Conservation (phyloP, 2,329 filamentous ascomycete genomes). For the Aureobasidium sp. region DNA sequence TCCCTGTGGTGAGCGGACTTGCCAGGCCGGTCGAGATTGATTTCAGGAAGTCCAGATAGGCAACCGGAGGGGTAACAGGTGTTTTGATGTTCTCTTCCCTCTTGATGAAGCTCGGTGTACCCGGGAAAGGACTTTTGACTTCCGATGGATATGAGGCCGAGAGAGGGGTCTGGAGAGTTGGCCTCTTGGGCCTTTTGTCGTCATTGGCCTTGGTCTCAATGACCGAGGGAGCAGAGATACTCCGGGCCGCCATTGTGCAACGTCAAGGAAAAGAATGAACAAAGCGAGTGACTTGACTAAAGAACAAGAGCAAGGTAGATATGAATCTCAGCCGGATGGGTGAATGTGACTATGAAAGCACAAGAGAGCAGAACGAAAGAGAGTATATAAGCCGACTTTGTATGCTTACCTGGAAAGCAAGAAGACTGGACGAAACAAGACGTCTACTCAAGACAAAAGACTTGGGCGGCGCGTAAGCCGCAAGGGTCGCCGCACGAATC, state of each 20-base stretch:
- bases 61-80: conserved; percentile 80
- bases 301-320: background rate
- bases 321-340: background rate
- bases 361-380: conserved; percentile 7
- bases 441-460: background rate
- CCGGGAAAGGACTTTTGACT: conserved; percentile 57
- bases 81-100: conserved; percentile 61
- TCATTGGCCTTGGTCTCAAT: conserved; percentile 28
- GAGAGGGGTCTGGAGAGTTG: conserved; percentile 47
- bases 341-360: conserved; percentile 11
- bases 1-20: conserved; percentile 56
- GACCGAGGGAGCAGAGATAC: conserved; percentile 26
- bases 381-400: conserved; percentile 9
- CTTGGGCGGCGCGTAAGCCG: conserved; percentile 8
- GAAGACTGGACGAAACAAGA: background rate
- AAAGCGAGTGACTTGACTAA: conserved; percentile 8
- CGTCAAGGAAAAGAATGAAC: background rate
- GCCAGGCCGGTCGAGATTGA: conserved; percentile 63
- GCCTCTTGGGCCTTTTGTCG: conserved; percentile 30
- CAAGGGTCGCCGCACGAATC: conserved; percentile 4
- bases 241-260: conserved; percentile 13
- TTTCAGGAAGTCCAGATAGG: conserved; percentile 90
- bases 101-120: conserved; percentile 57
- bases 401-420: conserved; percentile 8
- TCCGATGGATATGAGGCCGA: conserved; percentile 50